Percentiles rank a stretch among this genome's conserved stretches.
phyloP scores from a whole-genome alignment of 2,329 filamentous ascomycete species.

The Shiraia sp. region DNA sequence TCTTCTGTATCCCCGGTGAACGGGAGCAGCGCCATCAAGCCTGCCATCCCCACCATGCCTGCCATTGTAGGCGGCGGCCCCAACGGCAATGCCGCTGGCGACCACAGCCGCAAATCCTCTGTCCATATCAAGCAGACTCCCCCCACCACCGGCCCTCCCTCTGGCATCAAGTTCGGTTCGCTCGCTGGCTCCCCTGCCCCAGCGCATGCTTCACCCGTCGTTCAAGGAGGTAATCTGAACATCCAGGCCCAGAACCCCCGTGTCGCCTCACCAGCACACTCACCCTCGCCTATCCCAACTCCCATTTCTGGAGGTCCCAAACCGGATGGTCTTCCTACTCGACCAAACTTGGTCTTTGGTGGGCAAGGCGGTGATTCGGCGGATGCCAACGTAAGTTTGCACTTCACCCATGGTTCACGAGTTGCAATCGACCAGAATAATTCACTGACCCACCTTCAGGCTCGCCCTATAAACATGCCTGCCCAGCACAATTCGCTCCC shows the following conservation, averaged over 20 bases:
- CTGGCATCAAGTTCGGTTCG: constrained; percentile 78
- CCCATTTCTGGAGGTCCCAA: constrained; percentile 83
- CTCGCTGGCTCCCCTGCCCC: constrained; percentile 65
- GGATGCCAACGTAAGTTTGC: constrained; percentile 70
- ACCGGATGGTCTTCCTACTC: constrained; percentile 72
- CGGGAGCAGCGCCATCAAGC: constrained; percentile 74
- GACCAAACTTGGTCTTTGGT: constrained; percentile 75
- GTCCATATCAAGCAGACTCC: constrained; percentile 86
- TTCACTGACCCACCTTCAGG: constrained; percentile 52
- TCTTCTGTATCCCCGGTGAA: constrained; percentile 74
- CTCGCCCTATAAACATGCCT: constrained; percentile 67
- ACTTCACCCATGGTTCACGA: constrained; percentile 19
- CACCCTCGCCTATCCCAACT: constrained; percentile 91
- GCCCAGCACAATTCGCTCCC: constrained; percentile 49
- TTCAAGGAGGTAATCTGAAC: constrained; percentile 63
- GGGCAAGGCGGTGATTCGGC: constrained; percentile 73
- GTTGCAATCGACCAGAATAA: constrained; percentile 11
- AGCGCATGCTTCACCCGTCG: constrained; percentile 68
- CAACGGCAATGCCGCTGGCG: constrained; percentile 66
- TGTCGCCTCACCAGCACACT: constrained; percentile 81
- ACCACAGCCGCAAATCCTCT: constrained; percentile 86
- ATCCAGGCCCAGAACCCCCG: constrained; percentile 65
- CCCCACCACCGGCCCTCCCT: constrained; percentile 58
- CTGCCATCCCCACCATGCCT: constrained; percentile 66
- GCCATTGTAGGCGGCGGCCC: constrained; percentile 65